Percentiles rank a stretch among this genome's conserved stretches.
These are phyloP conservation scores for Amanita thiersii DNA, from an alignment of 768 basidiomycete species.

Conservation along the genomic window DNA sequence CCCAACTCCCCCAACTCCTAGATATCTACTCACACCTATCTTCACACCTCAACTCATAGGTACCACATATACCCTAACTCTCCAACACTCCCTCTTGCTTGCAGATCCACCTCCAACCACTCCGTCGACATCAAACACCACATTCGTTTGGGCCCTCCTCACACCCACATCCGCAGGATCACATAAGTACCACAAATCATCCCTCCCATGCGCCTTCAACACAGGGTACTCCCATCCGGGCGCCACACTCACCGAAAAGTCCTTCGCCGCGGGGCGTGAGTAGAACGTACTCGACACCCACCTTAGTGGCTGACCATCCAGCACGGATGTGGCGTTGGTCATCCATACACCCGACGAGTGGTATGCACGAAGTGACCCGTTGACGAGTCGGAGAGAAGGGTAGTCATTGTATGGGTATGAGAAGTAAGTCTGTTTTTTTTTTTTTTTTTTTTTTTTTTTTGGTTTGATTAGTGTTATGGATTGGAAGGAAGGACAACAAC, in stretches of 20 bases:
- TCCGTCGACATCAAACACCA: conserved; percentile 26
- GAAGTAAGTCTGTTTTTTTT: conserved; percentile 29
- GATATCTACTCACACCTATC: neutral
- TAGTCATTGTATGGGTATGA: conserved; percentile 45
- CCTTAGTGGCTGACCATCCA: conserved; percentile 22
- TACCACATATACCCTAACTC: conserved; percentile 21
- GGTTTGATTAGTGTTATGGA: neutral
- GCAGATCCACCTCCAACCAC: conserved; percentile 18
- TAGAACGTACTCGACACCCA: conserved; percentile 29
- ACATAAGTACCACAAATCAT: conserved; percentile 32
- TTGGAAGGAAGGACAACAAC: conserved; percentile 6
- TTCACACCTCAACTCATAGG: conserved; percentile 1
- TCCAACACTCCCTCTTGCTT: conserved; percentile 22
- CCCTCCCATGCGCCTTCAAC: conserved; percentile 23
- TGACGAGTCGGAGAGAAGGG: conserved; percentile 28
- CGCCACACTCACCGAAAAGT: conserved; percentile 23
- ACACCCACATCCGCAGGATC: conserved; percentile 17
- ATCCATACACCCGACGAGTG: conserved; percentile 22
- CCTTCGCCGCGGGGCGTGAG: conserved; percentile 21
- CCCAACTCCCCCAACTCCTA: conserved; percentile 16
- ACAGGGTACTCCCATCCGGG: conserved; percentile 16
- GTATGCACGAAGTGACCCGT: conserved; percentile 30
- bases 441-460: neutral
- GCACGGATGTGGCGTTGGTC: conserved; percentile 29
- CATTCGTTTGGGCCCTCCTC: conserved; percentile 25